Conservation (phyloP, 352 stramenopile species). For the Pythium periplocum region DNA sequence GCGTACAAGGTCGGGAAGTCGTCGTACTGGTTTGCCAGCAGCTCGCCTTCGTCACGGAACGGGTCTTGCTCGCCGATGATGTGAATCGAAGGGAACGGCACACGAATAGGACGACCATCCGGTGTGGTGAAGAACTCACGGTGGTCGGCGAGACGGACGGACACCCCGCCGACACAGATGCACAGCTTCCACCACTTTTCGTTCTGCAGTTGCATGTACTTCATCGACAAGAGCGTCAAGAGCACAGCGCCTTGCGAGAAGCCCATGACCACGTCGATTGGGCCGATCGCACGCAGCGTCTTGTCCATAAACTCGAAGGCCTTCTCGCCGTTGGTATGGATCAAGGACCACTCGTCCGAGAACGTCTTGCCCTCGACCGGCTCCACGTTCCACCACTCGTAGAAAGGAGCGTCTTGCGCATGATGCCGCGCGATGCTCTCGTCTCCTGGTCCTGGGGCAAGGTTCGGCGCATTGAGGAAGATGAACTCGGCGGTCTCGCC, state of each 20-base stretch:
- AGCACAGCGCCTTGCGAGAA: constrained; percentile 48
- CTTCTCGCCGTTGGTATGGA: constrained; percentile 15
- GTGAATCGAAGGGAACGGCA: constrained; percentile 25
- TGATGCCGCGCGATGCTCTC: constrained; percentile 49
- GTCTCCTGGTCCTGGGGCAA: constrained; percentile 49
- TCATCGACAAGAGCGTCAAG: constrained; percentile 33
- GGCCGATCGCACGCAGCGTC: constrained; percentile 24
- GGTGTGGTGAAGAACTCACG: constrained; percentile 1
- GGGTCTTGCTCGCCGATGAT: constrained; percentile 21
- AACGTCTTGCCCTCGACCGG: constrained; percentile 29
- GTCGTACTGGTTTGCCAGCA: constrained; percentile 21
- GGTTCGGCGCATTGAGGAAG: constrained; percentile 52
- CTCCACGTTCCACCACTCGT: constrained; percentile 64
- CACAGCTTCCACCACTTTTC: constrained; percentile 32
- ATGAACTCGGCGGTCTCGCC: constrained; percentile 60
- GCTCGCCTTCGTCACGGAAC: constrained; percentile 15
- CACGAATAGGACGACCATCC: constrained; percentile 6
- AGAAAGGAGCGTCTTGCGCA: constrained; percentile 55
- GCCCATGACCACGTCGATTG: constrained; percentile 39
- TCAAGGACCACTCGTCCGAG: constrained; percentile 12
- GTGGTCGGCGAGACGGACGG: constrained; percentile 3
- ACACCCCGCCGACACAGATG: constrained; percentile 30
- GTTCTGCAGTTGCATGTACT: constrained; percentile 23
- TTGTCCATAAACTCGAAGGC: constrained; percentile 32
- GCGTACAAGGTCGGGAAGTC: constrained; percentile 14